These are phyloP conservation scores for Saccharomycopsis selenospora DNA, from an alignment of 805 yeast genomes.

Conservation along the genomic window DNA sequence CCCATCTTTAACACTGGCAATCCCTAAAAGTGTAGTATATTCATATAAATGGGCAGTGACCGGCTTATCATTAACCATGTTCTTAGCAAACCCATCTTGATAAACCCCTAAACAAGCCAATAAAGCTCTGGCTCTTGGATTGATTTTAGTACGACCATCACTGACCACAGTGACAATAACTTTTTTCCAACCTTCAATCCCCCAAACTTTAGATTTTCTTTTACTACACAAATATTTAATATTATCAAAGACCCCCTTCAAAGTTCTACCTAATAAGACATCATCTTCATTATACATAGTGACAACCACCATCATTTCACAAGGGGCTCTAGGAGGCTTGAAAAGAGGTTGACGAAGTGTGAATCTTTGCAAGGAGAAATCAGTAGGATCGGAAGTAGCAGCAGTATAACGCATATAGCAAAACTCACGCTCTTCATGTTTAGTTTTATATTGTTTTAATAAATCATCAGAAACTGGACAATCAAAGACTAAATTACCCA, in stretches of 20 bases:
- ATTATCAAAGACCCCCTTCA: constrained; percentile 87
- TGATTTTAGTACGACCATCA: constrained; percentile 84
- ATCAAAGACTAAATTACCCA: constrained; percentile 78
- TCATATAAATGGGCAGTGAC: constrained; percentile 90
- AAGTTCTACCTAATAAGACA: constrained; percentile 69
- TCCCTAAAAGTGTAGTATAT: constrained; percentile 87
- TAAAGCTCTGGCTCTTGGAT: constrained; percentile 71
- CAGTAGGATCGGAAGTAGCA: constrained; percentile 84
- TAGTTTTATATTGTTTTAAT: constrained; percentile 41
- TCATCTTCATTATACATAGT: constrained; percentile 93
- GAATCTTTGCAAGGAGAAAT: constrained; percentile 56
- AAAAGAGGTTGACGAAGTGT: constrained; percentile 79
- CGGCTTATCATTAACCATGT: constrained; percentile 73
- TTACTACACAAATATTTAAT: constrained; percentile 66
- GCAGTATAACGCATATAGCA: constrained; percentile 91
- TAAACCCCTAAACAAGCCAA: constrained; percentile 84
- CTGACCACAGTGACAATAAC: constrained; percentile 83
- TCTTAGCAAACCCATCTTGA: constrained; percentile 95
- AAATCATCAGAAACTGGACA: constrained; percentile 80
- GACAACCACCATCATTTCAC: constrained; percentile 78
- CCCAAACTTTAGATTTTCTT: constrained; percentile 81
- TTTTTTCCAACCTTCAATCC: constrained; percentile 93
- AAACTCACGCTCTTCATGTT: constrained; percentile 43
- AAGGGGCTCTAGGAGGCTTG: constrained; percentile 60
- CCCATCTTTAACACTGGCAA: constrained; percentile 61